phyloP scores from a whole-genome alignment of 1,284 basidiomycete genomes.

The Cystobasidium slooffiae region DNA sequence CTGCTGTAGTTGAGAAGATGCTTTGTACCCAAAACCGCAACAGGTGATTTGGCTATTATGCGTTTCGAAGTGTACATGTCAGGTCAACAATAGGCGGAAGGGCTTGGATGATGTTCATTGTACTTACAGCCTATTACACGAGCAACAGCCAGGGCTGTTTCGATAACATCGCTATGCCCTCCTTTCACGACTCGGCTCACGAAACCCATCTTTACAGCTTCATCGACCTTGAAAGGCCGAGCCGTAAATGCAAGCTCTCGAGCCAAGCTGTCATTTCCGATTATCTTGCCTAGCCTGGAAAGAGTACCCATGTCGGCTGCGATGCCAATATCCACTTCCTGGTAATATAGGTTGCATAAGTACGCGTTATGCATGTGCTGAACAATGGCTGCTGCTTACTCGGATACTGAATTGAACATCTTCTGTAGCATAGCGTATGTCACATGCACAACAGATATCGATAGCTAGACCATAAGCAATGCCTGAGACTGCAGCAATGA shows the following conservation, averaged over 20 bases:
- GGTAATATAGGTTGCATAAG: constrained; percentile 6
- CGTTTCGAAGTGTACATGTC: neutral
- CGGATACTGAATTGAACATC: constrained; percentile 75
- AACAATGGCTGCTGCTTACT: constrained; percentile 58
- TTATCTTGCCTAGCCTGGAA: constrained; percentile 79
- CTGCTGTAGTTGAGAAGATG: constrained; percentile 63
- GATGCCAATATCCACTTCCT: constrained; percentile 89
- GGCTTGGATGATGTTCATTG: neutral
- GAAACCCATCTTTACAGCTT: constrained; percentile 76
- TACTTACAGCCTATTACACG: constrained; percentile 45
- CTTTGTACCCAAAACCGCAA: constrained; percentile 83
- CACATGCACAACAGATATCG: constrained; percentile 77
- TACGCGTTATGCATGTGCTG: no score
- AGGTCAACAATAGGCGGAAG: neutral
- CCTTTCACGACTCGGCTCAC: constrained; percentile 76
- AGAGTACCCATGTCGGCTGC: constrained; percentile 90
- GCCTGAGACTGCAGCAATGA: constrained; percentile 83
- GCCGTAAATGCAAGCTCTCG: constrained; percentile 81
- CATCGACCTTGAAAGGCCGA: constrained; percentile 69
- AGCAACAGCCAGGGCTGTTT: constrained; percentile 25
- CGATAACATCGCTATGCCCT: constrained; percentile 63
- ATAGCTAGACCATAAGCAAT: constrained; percentile 69
- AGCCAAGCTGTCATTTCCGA: constrained; percentile 76
- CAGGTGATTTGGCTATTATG: constrained; percentile 68
- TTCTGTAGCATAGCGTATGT: constrained; percentile 74